Evolutionary conservation across 768 basidiomycete species (phyloP).

Genomic region (Chalciporus pseudorubinellus): DNA sequence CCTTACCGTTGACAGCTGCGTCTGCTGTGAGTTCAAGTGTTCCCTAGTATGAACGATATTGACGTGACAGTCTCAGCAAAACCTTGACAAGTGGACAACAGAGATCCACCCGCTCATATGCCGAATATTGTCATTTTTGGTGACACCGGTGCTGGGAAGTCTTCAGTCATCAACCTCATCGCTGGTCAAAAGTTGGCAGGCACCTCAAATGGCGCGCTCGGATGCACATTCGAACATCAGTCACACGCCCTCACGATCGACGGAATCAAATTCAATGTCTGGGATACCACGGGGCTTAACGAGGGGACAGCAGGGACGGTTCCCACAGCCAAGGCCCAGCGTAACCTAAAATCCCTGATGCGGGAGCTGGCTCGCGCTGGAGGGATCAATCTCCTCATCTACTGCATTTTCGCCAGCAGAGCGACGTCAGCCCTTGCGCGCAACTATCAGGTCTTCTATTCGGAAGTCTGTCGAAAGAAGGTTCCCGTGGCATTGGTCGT

Average conservation of each 20-base stretch:
- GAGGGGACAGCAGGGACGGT: conserved; percentile 8
- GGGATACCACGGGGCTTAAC: conserved; percentile 10
- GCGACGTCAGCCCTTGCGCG: conserved; percentile 7
- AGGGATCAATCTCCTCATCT: no score
- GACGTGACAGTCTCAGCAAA: no score
- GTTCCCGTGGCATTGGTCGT: no score
- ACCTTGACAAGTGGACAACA: no score
- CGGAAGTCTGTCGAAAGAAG: conserved; percentile 31
- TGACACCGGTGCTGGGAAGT: conserved; percentile 4
- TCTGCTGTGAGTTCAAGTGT: no score
- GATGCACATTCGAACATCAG: conserved; percentile 5
- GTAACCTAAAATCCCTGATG: no score
- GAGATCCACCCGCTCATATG: no score
- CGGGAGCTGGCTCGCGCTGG: no score
- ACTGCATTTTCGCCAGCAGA: no score
- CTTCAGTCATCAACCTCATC: no score
- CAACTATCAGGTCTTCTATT: conserved; percentile 35
- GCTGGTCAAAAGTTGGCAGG: neutral
- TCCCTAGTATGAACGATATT: no score
- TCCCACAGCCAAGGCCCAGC: neutral
- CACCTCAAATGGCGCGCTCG: conserved; percentile 1
- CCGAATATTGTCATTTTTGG: conserved; percentile 8
- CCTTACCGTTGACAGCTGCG: no score
- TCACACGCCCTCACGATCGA: neutral
- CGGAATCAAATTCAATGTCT: neutral